These are phyloP conservation scores for Croton laevigatus DNA, from an alignment of 441 rosid species.

Conservation along the genomic window DNA sequence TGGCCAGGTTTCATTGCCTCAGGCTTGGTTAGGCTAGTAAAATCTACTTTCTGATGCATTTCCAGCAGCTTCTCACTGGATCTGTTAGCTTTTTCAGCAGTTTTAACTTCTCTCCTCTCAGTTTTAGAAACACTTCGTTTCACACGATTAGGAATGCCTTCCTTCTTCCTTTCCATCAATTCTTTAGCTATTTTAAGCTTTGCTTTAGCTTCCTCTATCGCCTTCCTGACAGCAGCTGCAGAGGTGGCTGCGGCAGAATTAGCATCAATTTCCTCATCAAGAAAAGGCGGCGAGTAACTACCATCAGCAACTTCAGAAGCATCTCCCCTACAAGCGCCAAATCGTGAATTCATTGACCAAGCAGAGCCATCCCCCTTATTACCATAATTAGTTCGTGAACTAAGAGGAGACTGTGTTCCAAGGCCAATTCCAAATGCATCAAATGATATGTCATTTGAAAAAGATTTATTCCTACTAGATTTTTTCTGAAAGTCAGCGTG, in stretches of 20 bases:
- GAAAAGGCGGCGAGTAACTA: constrained; percentile 55
- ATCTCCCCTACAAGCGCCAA: constrained; percentile 33
- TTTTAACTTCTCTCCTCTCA: constrained; percentile 30
- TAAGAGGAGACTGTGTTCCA: constrained; percentile 21
- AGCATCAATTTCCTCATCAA: constrained; percentile 68
- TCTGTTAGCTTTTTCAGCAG: constrained; percentile 30
- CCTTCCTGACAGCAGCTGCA: constrained; percentile 86
- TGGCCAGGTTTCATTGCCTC: constrained; percentile 23
- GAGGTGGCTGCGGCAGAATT: constrained; percentile 85
- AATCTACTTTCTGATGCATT: constrained; percentile 20
- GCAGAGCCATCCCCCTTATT: constrained; percentile 21
- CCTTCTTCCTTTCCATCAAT: constrained; percentile 68
- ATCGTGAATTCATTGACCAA: constrained; percentile 22
- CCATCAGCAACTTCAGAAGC: constrained; percentile 38
- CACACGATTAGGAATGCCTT: constrained; percentile 42
- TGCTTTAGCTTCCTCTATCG: constrained; percentile 83
- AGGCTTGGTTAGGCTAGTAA: constrained; percentile 13
- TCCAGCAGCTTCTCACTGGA: constrained; percentile 24
- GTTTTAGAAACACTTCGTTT: constrained; percentile 34
- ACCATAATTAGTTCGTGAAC: constrained; percentile 15
- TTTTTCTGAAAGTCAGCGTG: constrained; percentile 27
- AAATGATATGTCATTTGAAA: constrained; percentile 39
- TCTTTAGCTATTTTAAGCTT: constrained; percentile 74
- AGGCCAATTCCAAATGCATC: constrained; percentile 39
- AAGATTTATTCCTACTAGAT: constrained; percentile 30